Conservation (phyloP, 495 filamentous ascomycete genomes). For the Opeltia flavorubescens region DNA sequence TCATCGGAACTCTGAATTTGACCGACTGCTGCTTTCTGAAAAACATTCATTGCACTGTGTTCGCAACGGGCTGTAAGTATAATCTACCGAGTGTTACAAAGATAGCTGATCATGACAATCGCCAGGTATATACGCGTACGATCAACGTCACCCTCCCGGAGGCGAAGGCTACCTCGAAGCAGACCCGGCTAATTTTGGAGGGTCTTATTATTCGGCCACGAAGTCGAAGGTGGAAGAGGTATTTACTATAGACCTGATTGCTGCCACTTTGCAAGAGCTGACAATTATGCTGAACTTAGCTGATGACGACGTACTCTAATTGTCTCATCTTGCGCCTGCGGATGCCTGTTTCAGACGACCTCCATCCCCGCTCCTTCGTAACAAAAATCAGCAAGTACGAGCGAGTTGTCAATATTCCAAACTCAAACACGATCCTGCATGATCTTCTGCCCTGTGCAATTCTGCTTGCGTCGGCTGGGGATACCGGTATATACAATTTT, state of each 20-base stretch:
- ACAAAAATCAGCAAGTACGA: constrained; percentile 54
- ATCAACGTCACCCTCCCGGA: constrained; percentile 41
- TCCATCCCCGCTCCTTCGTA: constrained; percentile 52
- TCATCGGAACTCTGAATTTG: constrained; percentile 48
- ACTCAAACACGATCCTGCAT: constrained; percentile 51
- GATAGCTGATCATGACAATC: background rate
- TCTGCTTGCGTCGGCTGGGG: constrained; percentile 43
- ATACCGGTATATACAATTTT: constrained; percentile 52
- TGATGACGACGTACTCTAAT: constrained; percentile 46
- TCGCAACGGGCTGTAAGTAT: constrained; percentile 53
- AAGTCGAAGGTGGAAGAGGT: constrained; percentile 52
- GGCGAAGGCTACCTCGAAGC: constrained; percentile 46
- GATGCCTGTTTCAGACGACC: constrained; percentile 56
- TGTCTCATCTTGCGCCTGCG: constrained; percentile 46
- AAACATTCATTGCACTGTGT: constrained; percentile 46
- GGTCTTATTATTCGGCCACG: constrained; percentile 53
- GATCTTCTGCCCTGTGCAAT: constrained; percentile 48
- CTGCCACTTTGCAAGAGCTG: background rate
- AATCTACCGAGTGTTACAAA: constrained; percentile 9
- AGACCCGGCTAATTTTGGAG: constrained; percentile 47
- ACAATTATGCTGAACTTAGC: constrained; percentile 20
- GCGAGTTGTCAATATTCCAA: constrained; percentile 48
- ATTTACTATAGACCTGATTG: constrained; percentile 6
- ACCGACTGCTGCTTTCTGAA: constrained; percentile 42
- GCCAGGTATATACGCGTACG: constrained; percentile 26